Conservation (phyloP, 805 yeast genomes). For the Starmerella floricola region DNA sequence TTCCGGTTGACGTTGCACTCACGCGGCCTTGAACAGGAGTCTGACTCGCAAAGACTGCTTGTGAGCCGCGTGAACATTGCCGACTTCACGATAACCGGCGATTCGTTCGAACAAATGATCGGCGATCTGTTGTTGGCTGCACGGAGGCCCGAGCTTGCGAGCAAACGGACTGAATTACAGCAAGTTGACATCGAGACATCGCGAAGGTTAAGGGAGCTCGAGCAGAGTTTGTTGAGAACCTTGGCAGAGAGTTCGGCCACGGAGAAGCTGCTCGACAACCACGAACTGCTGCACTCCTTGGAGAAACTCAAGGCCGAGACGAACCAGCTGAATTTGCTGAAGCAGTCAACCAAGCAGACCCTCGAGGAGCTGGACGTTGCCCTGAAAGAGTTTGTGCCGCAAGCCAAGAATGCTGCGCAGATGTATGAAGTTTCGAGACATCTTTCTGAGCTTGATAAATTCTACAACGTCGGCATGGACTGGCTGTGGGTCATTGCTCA, state of each 20-base stretch:
- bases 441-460: slow-evolving; percentile 34
- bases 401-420: slow-evolving; percentile 45
- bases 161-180: slow-evolving; percentile 41
- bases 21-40: slow-evolving; percentile 26
- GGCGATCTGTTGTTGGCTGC: slow-evolving; percentile 43
- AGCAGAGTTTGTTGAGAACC: slow-evolving; percentile 44
- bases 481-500: slow-evolving; percentile 28
- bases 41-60: slow-evolving; percentile 50
- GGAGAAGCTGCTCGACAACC: slow-evolving; percentile 52
- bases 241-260: slow-evolving; percentile 40
- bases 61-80: slow-evolving; percentile 48
- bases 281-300: slow-evolving; percentile 44
- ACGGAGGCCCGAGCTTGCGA: slow-evolving; percentile 56
- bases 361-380: slow-evolving; percentile 43
- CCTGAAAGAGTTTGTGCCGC: slow-evolving; percentile 37
- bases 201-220: slow-evolving; percentile 42
- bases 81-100: slow-evolving; percentile 62
- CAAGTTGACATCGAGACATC: slow-evolving; percentile 49
- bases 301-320: slow-evolving; percentile 59
- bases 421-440: slow-evolving; percentile 39
- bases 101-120: slow-evolving; percentile 51
- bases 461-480: slow-evolving; percentile 49
- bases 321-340: slow-evolving; percentile 38
- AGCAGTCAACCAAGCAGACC: slow-evolving; percentile 43
- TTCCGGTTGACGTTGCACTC: slow-evolving; percentile 55